A percentile compares a stretch with the other conserved stretches of the same genome.
phyloP scores from a whole-genome alignment of 768 basidiomycete species.

The Leccinellum rugosiceps region DNA sequence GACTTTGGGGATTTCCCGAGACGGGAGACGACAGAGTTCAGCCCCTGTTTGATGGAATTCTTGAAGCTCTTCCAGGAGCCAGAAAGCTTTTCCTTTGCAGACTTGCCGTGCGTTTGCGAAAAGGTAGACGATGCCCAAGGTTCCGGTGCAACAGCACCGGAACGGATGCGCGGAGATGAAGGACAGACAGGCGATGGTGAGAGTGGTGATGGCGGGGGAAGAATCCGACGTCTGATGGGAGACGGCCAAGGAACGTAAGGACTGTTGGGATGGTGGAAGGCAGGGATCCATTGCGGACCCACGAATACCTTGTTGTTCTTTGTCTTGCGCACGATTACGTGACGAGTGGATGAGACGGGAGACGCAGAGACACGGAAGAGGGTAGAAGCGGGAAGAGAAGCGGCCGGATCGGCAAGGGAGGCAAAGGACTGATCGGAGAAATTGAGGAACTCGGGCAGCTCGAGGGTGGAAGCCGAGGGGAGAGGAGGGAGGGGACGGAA shows the following conservation, averaged over 20 bases:
- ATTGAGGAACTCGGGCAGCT: conserved; percentile 38
- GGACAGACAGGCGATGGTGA: conserved; percentile 34
- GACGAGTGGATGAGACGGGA: conserved; percentile 15
- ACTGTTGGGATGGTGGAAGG: conserved; percentile 49
- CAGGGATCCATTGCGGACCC: conserved; percentile 35
- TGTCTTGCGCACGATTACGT: conserved; percentile 9
- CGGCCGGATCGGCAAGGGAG: conserved; percentile 8
- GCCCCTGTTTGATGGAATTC: conserved; percentile 23
- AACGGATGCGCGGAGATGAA: conserved; percentile 34
- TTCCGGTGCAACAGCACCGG: conserved; percentile 41
- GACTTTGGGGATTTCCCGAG: conserved; percentile 16
- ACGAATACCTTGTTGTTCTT: conserved; percentile 22
- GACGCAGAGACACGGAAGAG: conserved; percentile 15
- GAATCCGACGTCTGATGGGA: conserved; percentile 41
- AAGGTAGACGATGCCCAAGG: conserved; percentile 31
- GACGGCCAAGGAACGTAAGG: conserved; percentile 53
- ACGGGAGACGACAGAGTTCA: conserved; percentile 22
- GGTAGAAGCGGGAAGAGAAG: conserved; percentile 16
- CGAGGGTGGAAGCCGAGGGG: conserved; percentile 37
- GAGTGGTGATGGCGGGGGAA: conserved; percentile 36
- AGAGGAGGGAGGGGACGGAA: conserved; percentile 34
- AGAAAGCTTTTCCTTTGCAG: conserved; percentile 12
- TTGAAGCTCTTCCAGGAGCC: conserved; percentile 35
- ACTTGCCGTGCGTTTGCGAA: conserved; percentile 21
- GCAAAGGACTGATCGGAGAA: conserved; percentile 22